Base-by-base conservation (phyloP, 2,329 filamentous ascomycete species). In the Verticillium nonalfalfae region DNA sequence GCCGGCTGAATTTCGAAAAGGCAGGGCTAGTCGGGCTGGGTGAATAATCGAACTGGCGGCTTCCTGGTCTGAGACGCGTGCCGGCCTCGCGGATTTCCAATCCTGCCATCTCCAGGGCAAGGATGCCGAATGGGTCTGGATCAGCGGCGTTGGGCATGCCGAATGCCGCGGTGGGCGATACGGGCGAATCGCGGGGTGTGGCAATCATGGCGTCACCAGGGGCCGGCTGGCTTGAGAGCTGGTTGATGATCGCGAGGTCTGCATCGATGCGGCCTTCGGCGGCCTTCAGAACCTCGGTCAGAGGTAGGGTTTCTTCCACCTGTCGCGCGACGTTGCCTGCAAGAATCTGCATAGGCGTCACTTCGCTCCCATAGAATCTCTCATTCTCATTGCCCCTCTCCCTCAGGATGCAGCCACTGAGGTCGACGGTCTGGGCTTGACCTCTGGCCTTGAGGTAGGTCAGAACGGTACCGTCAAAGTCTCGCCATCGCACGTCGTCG, bases 61-160 rank as follows among this genome's bases (percentile, higher is more conserved):
- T 92, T 31, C 85, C 81, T 2, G 93, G 91, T 60, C 91, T 82
- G 60, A 85, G 80, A 58, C 87, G 85, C 2, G 88, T 89, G 38
- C 92, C 93, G n/a, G 93, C 93, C 76, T 97, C 93, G 59, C 90
- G 85, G 66, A 98, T 95, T 68, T 94, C 91, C 61, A 97, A 79
- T 2, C 94, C 94, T 63, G 93, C 90, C 78, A 92, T 89, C 71
- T 97, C 92, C n/a, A 98, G 78, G 7, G 94, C 93, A 65, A 93
- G 84, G 33, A 97, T 90, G 31, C 94, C 94, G 70, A 91, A 98
- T 0, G 94, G 94, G 72, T 98, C 94, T 0, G 93, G 93, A 68
- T 98, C 94, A 60, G 93, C 86, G 3, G 79, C 76, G 65, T 89
- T 87, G 1, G 92, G 93, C 15, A 97, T 80, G 2, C 93, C 93